Conservation (phyloP, 768 basidiomycete species). For the Leccinum sublutescens region DNA sequence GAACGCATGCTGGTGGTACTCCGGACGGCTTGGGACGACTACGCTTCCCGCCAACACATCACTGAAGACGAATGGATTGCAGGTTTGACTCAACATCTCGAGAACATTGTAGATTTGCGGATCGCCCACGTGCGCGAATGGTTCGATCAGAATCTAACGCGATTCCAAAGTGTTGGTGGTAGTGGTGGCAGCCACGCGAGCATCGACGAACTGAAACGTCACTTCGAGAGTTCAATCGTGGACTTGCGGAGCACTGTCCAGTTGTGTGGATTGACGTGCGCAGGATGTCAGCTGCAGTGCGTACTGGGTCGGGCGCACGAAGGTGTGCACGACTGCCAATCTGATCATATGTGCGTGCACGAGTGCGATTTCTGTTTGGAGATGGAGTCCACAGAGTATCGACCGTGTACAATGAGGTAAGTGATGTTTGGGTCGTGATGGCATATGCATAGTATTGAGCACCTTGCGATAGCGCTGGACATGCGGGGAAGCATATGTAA, state of each 20-base stretch:
- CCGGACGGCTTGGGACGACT: constrained; percentile 16
- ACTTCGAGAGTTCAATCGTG: constrained; percentile 41
- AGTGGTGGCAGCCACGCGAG: constrained; percentile 33
- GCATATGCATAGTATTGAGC: background rate
- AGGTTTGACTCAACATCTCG: constrained; percentile 39
- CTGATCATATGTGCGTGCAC: constrained; percentile 46
- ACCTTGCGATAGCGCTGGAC: constrained; percentile 48
- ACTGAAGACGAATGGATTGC: constrained; percentile 38
- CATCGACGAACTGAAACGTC: constrained; percentile 44
- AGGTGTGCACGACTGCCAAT: constrained; percentile 47
- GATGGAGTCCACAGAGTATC: constrained; percentile 29
- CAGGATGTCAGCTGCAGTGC: constrained; percentile 48
- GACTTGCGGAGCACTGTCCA: constrained; percentile 46
- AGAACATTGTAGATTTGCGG: constrained; percentile 40
- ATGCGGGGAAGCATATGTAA: constrained; percentile 54
- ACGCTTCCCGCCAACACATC: constrained; percentile 19
- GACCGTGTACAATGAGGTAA: constrained; percentile 47
- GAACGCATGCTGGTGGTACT: constrained; percentile 14
- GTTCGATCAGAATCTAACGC: constrained; percentile 47
- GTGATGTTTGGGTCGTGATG: constrained; percentile 17
- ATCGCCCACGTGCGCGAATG: constrained; percentile 49
- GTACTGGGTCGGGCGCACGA: constrained; percentile 46
- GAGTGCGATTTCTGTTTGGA: constrained; percentile 41
- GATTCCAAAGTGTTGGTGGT: constrained; percentile 38
- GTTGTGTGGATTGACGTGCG: constrained; percentile 50